Conservation (phyloP, 1,139 yeast genomes). For the Scheffersomyces cryptocercus region DNA sequence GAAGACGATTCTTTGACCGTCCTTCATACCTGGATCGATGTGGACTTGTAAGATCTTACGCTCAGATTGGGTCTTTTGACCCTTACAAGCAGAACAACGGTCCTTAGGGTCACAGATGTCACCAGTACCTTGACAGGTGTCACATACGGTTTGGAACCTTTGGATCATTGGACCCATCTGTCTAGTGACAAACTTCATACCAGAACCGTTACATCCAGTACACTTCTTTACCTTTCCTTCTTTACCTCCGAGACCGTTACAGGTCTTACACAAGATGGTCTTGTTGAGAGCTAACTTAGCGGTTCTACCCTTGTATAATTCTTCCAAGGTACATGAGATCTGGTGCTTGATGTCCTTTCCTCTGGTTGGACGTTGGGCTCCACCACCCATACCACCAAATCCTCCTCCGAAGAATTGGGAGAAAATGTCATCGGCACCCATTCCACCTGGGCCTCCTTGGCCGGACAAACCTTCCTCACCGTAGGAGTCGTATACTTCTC, state of each 20-base stretch:
- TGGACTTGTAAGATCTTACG: slow-evolving; percentile 93
- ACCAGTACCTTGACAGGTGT: slow-evolving; percentile 90
- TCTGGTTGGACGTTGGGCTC: slow-evolving; percentile 82
- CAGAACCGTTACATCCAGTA: slow-evolving; percentile 83
- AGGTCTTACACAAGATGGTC: slow-evolving; percentile 81
- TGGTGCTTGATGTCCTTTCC: slow-evolving; percentile 93
- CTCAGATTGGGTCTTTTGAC: slow-evolving; percentile 85
- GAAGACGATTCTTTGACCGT: slow-evolving; percentile 89
- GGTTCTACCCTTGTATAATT: slow-evolving; percentile 91
- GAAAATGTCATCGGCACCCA: slow-evolving; percentile 84
- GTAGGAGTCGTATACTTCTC: slow-evolving; percentile 83
- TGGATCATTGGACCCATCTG: slow-evolving; percentile 99
- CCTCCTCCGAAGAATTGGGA: slow-evolving; percentile 89
- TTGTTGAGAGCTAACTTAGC: slow-evolving; percentile 93
- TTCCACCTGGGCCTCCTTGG: slow-evolving; percentile 68
- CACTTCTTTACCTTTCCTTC: slow-evolving; percentile 89
- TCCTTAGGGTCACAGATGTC: slow-evolving; percentile 86
- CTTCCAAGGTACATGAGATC: slow-evolving; percentile 84
- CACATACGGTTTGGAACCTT: slow-evolving; percentile 95
- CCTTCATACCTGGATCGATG: slow-evolving; percentile 96
- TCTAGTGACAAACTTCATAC: slow-evolving; percentile 89
- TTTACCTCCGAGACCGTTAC: slow-evolving; percentile 97
- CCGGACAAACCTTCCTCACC: slow-evolving; percentile 92
- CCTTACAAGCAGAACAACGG: slow-evolving; percentile 84
- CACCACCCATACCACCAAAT: slow-evolving; percentile 56